Conservation (phyloP, 208 protist species). For the Trypanosoma vivax region DNA sequence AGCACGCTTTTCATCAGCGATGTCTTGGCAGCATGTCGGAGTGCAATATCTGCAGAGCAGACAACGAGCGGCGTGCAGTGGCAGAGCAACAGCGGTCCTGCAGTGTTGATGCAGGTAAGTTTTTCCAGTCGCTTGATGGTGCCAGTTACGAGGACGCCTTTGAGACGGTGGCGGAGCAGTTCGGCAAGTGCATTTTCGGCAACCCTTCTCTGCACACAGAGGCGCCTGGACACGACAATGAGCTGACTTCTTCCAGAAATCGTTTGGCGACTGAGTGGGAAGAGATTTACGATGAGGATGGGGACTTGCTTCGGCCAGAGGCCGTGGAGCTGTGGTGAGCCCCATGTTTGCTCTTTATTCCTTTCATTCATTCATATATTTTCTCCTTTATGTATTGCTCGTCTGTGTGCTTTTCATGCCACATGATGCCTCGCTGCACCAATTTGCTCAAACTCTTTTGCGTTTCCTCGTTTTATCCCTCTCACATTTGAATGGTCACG, state of each 20-base stretch:
- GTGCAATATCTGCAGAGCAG: constrained; percentile 51
- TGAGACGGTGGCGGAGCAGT: constrained; percentile 87
- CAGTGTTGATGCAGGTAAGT: neutral
- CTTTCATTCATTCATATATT: neutral
- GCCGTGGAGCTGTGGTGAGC: constrained; percentile 29
- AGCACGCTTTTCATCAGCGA: constrained; percentile 90
- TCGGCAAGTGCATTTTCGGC: constrained; percentile 77
- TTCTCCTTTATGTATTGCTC: neutral
- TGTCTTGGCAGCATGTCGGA: constrained; percentile 64
- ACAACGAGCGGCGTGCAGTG: constrained; percentile 17
- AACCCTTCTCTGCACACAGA: constrained; percentile 9
- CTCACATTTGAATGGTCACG: too few species aligned
- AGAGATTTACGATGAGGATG: constrained; percentile 26
- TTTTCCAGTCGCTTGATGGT: constrained; percentile 18
- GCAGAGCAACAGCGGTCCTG: constrained; percentile 17
- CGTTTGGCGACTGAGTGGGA: constrained; percentile 9
- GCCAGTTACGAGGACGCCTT: constrained; percentile 67
- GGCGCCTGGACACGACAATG: neutral
- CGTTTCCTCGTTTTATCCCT: too few species aligned
- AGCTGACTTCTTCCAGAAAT: neutral
- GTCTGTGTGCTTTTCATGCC: neutral
- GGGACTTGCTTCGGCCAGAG: constrained; percentile 22
- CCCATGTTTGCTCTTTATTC: neutral
- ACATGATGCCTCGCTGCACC: neutral
- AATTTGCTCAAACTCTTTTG: too few species aligned